Base-by-base conservation (phyloP, 106 monocot species). In the Apostasia shenzhenica region DNA sequence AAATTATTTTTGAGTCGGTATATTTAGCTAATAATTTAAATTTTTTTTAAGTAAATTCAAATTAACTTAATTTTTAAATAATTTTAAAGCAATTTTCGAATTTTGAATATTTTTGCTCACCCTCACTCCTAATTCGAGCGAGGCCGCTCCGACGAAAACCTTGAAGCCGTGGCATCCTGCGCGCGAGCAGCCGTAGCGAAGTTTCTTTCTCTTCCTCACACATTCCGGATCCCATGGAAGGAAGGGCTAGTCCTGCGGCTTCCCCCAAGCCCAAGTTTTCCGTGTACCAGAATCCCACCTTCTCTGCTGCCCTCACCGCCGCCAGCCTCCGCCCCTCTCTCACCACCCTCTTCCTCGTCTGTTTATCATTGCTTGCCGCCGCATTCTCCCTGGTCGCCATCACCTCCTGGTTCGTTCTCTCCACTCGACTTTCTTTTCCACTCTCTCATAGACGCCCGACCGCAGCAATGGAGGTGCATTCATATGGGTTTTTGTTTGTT, bases 181-280 rank as follows among this genome's bases (percentile, higher is more conserved):
- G 26, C 26, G 26, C 26, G 26, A 26, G 26, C 26, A 26, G 26
- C 26, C 26, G 26, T 26, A 26, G 26, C 64, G 64, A 64, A 1
- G 13, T 49, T 37, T 65, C 48, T 65, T 6, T 49, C 48, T 37
- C 65, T 50, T 50, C 50, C 50, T 50, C 8, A 4, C 50, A 50
- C 8, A 5, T 13, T 65, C 66, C 3, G 59, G 53, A 45, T 11
- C 48, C 39, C 42, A 49, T 59, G 70, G 59, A 74, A 52, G 70
- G 51, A 37, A 45, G 10, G 37, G 39, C 1, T 41, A 54, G 4
- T 42, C 42, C 42, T 59, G 57, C 66, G n/a, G 41, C 71, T 12
- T 55, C 38, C 44, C 70, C 66, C 60, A 91, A 89, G 75, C 69
- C 86, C 60, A 89, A 92, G 77, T 95, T 95, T 84, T 89, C 92